These are phyloP conservation scores for Barbarea vulgaris DNA, from an alignment of 345 rosid species.

Conservation along the genomic window DNA sequence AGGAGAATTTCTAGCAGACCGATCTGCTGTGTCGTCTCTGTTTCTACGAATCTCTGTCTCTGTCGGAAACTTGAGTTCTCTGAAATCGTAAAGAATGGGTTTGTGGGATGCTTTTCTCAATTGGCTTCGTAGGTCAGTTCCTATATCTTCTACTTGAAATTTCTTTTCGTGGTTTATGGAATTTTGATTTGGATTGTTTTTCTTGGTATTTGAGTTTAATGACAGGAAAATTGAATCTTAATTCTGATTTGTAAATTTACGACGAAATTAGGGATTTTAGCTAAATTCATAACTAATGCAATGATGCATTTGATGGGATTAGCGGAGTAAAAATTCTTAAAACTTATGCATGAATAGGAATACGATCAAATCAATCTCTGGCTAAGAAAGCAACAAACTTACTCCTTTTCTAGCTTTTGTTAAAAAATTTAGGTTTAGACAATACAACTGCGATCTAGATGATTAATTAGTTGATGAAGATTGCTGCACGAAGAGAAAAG, in stretches of 20 bases:
- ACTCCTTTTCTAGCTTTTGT: neutral
- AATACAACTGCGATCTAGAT: slow-evolving; percentile 15
- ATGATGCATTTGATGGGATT: neutral
- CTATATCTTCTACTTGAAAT: neutral
- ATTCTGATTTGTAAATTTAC: neutral
- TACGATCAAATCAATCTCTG: slow-evolving; percentile 13
- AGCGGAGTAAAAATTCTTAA: neutral
- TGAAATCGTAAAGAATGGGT: slow-evolving; percentile 49
- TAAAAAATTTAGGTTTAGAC: neutral
- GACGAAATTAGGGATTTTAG: slow-evolving; percentile 3
- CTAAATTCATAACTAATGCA: neutral
- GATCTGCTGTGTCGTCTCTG: slow-evolving; percentile 25
- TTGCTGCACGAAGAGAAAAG: neutral
- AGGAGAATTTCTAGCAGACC: slow-evolving; percentile 38
- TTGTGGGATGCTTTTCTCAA: slow-evolving; percentile 75
- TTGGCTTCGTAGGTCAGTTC: slow-evolving; percentile 71
- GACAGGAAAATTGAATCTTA: neutral
- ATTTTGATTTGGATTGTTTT: slow-evolving; percentile 1
- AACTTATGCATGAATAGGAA: too few relatives aligned
- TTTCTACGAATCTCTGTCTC: slow-evolving; percentile 33
- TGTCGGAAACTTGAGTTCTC: slow-evolving; percentile 33
- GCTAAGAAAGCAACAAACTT: neutral
- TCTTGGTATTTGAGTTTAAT: slow-evolving; percentile 3
- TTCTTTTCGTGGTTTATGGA: neutral
- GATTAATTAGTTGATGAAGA: slow-evolving; percentile 1